These are phyloP conservation scores for Suillus americanus DNA, from an alignment of 768 basidiomycete genomes.

Conservation along the genomic window DNA sequence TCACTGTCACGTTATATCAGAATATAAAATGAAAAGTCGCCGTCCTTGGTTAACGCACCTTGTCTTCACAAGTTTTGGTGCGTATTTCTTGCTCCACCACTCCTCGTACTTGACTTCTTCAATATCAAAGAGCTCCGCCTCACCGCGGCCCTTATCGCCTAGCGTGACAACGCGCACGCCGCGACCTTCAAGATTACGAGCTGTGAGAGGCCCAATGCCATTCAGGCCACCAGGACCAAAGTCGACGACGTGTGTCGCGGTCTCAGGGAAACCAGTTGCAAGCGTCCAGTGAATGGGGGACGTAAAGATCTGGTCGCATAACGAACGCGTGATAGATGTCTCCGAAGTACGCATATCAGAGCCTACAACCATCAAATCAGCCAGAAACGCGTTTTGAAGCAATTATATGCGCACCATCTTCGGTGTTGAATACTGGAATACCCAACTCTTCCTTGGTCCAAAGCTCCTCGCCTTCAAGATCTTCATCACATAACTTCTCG, in stretches of 20 bases:
- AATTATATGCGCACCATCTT: conserved; percentile 64
- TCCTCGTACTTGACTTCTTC: conserved; percentile 69
- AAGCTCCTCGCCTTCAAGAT: conserved; percentile 75
- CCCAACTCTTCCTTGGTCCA: conserved; percentile 69
- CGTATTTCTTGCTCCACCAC: conserved; percentile 91
- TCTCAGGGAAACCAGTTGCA: conserved; percentile 86
- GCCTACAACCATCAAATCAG: conserved; percentile 45
- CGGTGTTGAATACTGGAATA: conserved; percentile 90
- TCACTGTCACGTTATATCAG: conserved; percentile 50
- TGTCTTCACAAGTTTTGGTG: conserved; percentile 84
- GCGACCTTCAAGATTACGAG: conserved; percentile 88
- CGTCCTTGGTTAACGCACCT: conserved; percentile 48
- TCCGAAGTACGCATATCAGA: conserved; percentile 72
- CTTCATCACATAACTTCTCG: conserved; percentile 72
- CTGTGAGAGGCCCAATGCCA: conserved; percentile 90
- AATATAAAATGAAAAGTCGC: conserved; percentile 11
- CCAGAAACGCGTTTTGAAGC: conserved; percentile 18
- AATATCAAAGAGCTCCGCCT: conserved; percentile 79
- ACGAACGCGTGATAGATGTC: conserved; percentile 79
- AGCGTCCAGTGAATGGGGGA: conserved; percentile 90
- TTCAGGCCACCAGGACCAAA: conserved; percentile 95
- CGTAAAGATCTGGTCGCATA: conserved; percentile 94
- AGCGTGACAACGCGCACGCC: conserved; percentile 88
- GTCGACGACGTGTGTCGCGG: conserved; percentile 92
- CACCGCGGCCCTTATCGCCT: conserved; percentile 89